These are phyloP conservation scores for Podaxis sp. DNA, from an alignment of 768 basidiomycete species.

Conservation along the genomic window DNA sequence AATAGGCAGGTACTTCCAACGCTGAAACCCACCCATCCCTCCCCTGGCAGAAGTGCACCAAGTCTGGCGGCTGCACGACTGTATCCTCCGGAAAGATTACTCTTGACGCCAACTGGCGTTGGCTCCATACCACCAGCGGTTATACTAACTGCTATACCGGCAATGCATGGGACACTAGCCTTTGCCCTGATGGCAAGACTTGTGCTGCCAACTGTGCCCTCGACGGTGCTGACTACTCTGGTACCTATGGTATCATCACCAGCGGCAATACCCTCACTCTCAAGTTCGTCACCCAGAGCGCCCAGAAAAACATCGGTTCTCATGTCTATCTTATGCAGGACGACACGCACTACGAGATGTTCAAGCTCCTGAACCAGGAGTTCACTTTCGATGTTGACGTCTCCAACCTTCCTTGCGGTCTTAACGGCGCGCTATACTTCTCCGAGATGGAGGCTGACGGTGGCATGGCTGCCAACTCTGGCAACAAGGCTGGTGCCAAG, in stretches of 20 bases:
- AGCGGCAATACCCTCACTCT: conserved; percentile 16
- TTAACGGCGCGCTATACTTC: conserved; percentile 17
- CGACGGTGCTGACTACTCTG: conserved; percentile 15
- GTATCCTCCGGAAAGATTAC: conserved; percentile 6
- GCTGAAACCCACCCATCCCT: conserved; percentile 15
- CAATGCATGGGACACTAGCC: conserved; percentile 11
- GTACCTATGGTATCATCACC: conserved; percentile 16
- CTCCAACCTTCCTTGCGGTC: conserved; percentile 17
- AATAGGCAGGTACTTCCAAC: conserved; percentile 15
- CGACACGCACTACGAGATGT: conserved; percentile 16
- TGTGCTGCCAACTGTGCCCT: conserved; percentile 14
- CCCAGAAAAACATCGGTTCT: conserved; percentile 15
- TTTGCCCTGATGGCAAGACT: conserved; percentile 9
- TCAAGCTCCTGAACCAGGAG: conserved; percentile 16
- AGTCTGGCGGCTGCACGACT: conserved; percentile 9
- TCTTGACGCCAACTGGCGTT: conserved; percentile 17
- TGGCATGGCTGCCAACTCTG: conserved; percentile 4
- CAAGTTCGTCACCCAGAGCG: conserved; percentile 15
- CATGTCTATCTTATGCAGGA: conserved; percentile 15
- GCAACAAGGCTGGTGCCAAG: conserved; percentile 17
- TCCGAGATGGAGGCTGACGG: conserved; percentile 17
- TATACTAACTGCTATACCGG: conserved; percentile 17
- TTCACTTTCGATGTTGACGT: conserved; percentile 19
- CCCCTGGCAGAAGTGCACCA: conserved; percentile 15
- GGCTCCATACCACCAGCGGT: conserved; percentile 9